phyloP scores from a whole-genome alignment of 169 alveolate genomes.

The Cryptosporidium canis region DNA sequence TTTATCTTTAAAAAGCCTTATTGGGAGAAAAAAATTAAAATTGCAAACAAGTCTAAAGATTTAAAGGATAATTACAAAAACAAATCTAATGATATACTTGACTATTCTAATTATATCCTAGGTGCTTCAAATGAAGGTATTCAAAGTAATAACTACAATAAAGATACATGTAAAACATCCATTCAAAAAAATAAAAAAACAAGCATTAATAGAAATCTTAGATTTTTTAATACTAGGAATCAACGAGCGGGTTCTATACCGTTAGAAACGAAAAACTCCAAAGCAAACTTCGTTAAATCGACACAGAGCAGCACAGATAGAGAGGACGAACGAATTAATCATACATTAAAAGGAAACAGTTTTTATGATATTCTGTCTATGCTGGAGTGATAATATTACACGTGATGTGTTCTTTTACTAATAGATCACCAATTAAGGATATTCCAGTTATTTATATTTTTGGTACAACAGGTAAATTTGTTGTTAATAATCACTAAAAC shows the following conservation, averaged over 20 bases:
- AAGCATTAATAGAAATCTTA: neutral
- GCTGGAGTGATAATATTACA: neutral
- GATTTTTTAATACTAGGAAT: neutral
- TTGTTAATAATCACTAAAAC: neutral
- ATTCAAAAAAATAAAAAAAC: neutral
- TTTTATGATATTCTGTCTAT: conserved; percentile 56
- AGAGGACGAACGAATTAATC: neutral
- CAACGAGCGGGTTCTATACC: neutral
- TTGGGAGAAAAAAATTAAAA: neutral
- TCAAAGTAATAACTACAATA: neutral
- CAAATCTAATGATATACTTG: neutral
- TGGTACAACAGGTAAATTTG: conserved; percentile 66
- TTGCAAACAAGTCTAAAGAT: neutral
- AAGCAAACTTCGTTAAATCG: neutral
- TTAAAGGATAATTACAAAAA: neutral
- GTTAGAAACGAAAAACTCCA: neutral
- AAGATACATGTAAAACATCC: too few species aligned
- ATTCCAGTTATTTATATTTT: conserved; percentile 57
- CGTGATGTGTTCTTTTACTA: neutral
- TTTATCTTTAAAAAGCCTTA: neutral
- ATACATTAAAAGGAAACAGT: neutral
- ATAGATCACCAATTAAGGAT: neutral
- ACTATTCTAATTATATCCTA: neutral
- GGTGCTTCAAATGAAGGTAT: neutral
- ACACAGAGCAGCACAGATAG: neutral